Conservation (phyloP, 1,284 basidiomycete species). For the Sporisorium scitamineum region DNA sequence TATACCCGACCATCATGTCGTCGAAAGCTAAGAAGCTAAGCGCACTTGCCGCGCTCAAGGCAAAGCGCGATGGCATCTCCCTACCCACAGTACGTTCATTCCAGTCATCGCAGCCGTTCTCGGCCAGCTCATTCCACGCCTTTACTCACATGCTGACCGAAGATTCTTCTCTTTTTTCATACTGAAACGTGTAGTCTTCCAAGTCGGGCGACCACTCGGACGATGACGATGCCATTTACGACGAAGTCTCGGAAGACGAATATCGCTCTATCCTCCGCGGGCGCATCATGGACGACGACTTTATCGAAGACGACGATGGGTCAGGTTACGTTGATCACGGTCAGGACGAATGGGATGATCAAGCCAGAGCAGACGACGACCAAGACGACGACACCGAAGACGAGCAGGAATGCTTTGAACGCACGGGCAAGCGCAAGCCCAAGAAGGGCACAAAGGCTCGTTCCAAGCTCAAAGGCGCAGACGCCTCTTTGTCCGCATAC, state of each 20-base stretch:
- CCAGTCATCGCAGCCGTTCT: not conserved
- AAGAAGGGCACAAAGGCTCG: constrained; percentile 58
- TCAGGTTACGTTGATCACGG: constrained; percentile 95
- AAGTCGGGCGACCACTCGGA: constrained; percentile 59
- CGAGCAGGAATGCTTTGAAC: constrained; percentile 65
- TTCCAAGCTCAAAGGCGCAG: constrained; percentile 30
- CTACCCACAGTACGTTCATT: constrained; percentile 32
- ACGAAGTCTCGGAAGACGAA: constrained; percentile 90
- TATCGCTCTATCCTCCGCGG: constrained; percentile 87
- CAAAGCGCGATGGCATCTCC: constrained; percentile 55
- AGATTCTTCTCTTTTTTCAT: not conserved
- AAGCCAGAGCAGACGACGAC: constrained; percentile 60
- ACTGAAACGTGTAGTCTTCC: constrained; percentile 5
- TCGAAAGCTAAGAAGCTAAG: constrained; percentile 57
- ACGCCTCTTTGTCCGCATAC: constrained; percentile 23
- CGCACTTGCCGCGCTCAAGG: constrained; percentile 66
- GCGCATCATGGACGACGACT: constrained; percentile 90
- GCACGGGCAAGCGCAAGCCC: constrained; percentile 65
- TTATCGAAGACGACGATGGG: constrained; percentile 89
- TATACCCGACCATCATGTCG: constrained; percentile 32
- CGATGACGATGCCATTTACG: constrained; percentile 76
- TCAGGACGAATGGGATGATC: constrained; percentile 84
- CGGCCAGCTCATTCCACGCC: not conserved
- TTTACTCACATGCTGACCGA: not conserved
- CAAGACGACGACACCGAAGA: constrained; percentile 71